Evolutionary conservation across 2,329 filamentous ascomycete genomes (phyloP).

Genomic region (Arthrobotrys conoides): DNA sequence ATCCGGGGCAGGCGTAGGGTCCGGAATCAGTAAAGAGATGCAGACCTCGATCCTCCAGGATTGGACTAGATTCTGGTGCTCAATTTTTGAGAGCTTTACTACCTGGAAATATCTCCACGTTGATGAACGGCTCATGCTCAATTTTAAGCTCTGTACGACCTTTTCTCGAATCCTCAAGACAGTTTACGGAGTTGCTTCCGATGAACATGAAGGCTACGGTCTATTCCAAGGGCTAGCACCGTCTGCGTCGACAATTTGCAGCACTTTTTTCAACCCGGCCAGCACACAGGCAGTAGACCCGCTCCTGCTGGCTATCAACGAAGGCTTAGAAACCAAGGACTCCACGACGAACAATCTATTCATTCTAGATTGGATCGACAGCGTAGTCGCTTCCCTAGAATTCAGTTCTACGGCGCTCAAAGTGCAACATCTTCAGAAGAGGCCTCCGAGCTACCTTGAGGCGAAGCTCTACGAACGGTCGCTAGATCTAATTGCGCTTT

Average conservation of each 20-base stretch:
- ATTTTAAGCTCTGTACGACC: constrained; percentile 69
- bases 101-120: constrained; percentile 85
- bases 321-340: constrained; percentile 73
- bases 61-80: constrained; percentile 80
- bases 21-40: constrained; percentile 63
- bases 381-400: constrained; percentile 76
- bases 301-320: constrained; percentile 62
- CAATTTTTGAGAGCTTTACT: constrained; percentile 86
- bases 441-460: constrained; percentile 73
- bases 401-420: constrained; percentile 77
- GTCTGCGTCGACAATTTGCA: constrained; percentile 81
- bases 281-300: constrained; percentile 41
- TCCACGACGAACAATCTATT: constrained; percentile 76
- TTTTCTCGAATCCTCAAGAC: constrained; percentile 40
- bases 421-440: constrained; percentile 65
- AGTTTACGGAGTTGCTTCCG: constrained; percentile 42
- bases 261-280: constrained; percentile 76
- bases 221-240: constrained; percentile 79
- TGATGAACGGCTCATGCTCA: constrained; percentile 74
- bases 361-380: constrained; percentile 72
- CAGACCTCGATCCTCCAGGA: constrained; percentile 63
- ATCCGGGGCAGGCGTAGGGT: constrained; percentile 66
- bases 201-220: constrained; percentile 68
- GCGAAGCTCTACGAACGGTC: constrained; percentile 84
- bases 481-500: constrained; percentile 82